Conservation (phyloP, 2,329 filamentous ascomycete species). For the Alternaria panax region DNA sequence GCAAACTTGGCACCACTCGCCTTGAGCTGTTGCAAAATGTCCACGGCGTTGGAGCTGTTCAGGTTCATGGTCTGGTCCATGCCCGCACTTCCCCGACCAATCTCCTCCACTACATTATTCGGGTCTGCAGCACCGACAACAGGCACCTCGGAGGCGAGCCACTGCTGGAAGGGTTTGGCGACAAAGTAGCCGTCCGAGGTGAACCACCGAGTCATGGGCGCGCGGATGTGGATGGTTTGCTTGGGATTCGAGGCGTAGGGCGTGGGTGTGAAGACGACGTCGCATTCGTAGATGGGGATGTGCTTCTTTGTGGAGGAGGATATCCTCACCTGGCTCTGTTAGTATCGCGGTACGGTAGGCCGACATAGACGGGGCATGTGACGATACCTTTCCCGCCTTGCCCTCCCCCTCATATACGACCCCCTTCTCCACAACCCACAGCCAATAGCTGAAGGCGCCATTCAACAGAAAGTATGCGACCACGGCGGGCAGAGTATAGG, state of each 20-base stretch:
- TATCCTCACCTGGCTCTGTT: constrained; percentile 69
- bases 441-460: constrained; percentile 79
- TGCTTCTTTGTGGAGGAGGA: constrained; percentile 78
- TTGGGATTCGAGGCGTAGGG: constrained; percentile 38
- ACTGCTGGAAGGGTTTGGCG: constrained; percentile 77
- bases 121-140: constrained; percentile 72
- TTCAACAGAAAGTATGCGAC: constrained; percentile 81
- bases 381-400: constrained; percentile 69
- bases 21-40: constrained; percentile 49
- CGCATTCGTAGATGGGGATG: constrained; percentile 79
- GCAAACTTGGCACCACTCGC: constrained; percentile 39
- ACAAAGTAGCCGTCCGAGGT: constrained; percentile 75
- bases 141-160: constrained; percentile 73
- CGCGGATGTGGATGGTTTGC: constrained; percentile 63
- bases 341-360: neutral
- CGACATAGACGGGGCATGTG: too few species aligned
- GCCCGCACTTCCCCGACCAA: constrained; percentile 46
- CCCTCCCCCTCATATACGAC: constrained; percentile 79
- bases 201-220: constrained; percentile 78
- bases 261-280: constrained; percentile 62
- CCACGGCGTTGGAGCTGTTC: constrained; percentile 41
- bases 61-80: constrained; percentile 36
- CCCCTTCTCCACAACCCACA: constrained; percentile 81
- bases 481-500: constrained; percentile 81
- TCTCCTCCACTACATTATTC: constrained; percentile 56